A percentile compares a stretch with the other conserved stretches of the same genome.
Conservation (phyloP, 371 early-diverging fungal species). For the Blakeslea trispora region DNA sequence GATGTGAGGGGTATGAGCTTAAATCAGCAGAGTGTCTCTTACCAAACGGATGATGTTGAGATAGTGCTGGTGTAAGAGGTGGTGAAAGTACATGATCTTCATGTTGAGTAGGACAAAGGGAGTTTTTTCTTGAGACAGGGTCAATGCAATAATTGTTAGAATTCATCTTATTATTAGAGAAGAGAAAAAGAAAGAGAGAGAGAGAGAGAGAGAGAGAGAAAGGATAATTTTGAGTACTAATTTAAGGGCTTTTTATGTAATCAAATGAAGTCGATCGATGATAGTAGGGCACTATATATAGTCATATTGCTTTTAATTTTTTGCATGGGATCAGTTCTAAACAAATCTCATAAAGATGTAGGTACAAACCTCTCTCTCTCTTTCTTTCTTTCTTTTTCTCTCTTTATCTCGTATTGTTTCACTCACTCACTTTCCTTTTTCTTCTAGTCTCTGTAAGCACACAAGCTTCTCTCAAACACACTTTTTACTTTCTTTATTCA, state of each 20-base stretch:
- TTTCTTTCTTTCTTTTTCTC: constrained; percentile 1
- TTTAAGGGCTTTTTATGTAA: constrained; percentile 19
- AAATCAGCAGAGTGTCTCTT: constrained; percentile 35
- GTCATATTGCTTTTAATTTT: constrained; percentile 40
- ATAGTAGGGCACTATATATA: constrained; percentile 37
- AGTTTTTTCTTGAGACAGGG: constrained; percentile 24
- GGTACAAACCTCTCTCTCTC: constrained; percentile 1
- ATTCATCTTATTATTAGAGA: constrained; percentile 11
- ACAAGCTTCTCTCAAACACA: not conserved
- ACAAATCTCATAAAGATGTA: constrained; percentile 28
- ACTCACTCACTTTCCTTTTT: not conserved
- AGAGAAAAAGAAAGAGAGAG: constrained; percentile 6
- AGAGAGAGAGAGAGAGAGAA: constrained; percentile 8
- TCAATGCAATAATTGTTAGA: constrained; percentile 20
- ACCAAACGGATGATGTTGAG: constrained; percentile 41
- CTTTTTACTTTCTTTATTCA: not conserved
- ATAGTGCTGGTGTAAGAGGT: constrained; percentile 44
- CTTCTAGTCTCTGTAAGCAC: not conserved
- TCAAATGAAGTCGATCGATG: constrained; percentile 30
- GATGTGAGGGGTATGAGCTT: constrained; percentile 12
- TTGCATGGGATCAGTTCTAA: constrained; percentile 46
- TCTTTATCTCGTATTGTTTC: constrained; percentile 5
- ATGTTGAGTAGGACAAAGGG: constrained; percentile 25
- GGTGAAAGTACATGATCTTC: constrained; percentile 45
- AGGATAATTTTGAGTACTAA: not conserved